These are phyloP conservation scores for Candida tallmaniae DNA, from an alignment of 805 yeast genomes.

Conservation along the genomic window DNA sequence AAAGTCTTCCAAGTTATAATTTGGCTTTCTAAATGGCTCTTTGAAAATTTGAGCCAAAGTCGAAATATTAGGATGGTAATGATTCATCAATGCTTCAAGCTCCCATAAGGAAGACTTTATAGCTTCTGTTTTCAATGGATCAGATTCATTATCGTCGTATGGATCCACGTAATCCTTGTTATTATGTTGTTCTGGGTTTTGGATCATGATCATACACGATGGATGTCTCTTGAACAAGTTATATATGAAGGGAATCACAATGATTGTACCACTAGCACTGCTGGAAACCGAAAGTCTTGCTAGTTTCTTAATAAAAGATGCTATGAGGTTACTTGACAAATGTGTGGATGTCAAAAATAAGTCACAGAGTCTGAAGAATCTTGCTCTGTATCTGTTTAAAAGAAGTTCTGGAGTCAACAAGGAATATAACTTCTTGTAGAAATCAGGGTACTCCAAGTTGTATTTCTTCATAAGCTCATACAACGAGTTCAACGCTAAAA, in stretches of 20 bases:
- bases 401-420: constrained; percentile 71
- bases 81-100: constrained; percentile 68
- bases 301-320: constrained; percentile 82
- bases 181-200: constrained; percentile 36
- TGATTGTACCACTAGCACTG: constrained; percentile 85
- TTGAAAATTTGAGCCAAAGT: constrained; percentile 82
- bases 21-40: constrained; percentile 85
- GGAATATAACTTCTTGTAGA: constrained; percentile 76
- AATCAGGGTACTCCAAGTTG: constrained; percentile 90
- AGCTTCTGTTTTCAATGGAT: constrained; percentile 79
- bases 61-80: constrained; percentile 94
- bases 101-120: constrained; percentile 91
- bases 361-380: constrained; percentile 85
- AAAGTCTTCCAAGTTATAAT: constrained; percentile 90
- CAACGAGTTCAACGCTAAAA: constrained; percentile 81
- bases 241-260: constrained; percentile 85
- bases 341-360: constrained; percentile 84
- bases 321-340: constrained; percentile 75
- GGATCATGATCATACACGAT: constrained; percentile 86
- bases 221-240: constrained; percentile 90
- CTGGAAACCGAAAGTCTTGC: constrained; percentile 71
- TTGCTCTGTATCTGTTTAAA: constrained; percentile 74
- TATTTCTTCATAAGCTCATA: constrained; percentile 77
- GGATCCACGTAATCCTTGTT: constrained; percentile 50
- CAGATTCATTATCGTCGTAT: constrained; percentile 54